Conservation (phyloP, 2,329 filamentous ascomycete genomes). For the Fusarium redolens region DNA sequence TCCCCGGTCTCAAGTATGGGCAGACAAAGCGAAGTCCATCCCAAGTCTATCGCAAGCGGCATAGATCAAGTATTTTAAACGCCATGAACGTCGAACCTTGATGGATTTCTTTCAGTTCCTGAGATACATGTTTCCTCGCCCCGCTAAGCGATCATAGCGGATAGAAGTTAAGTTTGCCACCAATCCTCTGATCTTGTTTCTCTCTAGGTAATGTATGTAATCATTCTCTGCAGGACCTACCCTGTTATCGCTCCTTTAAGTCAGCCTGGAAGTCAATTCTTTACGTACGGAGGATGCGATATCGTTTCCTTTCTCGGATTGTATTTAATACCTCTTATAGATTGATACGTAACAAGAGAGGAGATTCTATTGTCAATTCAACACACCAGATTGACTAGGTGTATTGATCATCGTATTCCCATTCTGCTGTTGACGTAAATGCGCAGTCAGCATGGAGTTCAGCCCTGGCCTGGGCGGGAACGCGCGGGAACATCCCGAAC, state of each 20-base stretch:
- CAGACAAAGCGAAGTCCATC: not conserved
- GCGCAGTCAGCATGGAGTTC: no score
- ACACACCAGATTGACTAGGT: fast-evolving
- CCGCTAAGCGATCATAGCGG: no score
- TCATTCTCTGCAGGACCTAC: not conserved
- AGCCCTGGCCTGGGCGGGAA: not conserved
- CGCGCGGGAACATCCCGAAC: not conserved
- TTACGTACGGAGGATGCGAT: not conserved
- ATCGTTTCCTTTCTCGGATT: not conserved
- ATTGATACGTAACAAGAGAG: no score
- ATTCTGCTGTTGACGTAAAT: no score
- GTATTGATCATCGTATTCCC: not conserved
- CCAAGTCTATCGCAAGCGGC: fast-evolving
- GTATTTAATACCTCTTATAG: not conserved
- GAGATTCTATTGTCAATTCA: fast-evolving
- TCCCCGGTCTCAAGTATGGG: no score
- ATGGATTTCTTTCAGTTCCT: not conserved
- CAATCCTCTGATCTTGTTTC: no score
- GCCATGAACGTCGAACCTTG: not conserved
- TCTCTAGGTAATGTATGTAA: not conserved
- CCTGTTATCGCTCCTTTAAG: fast-evolving
- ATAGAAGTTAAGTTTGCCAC: not conserved
- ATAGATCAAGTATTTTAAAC: no score
- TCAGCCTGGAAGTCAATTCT: fast-evolving
- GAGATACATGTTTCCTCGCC: not conserved